Conservation (phyloP, 1,284 basidiomycete species). For the Irpex sp. region DNA sequence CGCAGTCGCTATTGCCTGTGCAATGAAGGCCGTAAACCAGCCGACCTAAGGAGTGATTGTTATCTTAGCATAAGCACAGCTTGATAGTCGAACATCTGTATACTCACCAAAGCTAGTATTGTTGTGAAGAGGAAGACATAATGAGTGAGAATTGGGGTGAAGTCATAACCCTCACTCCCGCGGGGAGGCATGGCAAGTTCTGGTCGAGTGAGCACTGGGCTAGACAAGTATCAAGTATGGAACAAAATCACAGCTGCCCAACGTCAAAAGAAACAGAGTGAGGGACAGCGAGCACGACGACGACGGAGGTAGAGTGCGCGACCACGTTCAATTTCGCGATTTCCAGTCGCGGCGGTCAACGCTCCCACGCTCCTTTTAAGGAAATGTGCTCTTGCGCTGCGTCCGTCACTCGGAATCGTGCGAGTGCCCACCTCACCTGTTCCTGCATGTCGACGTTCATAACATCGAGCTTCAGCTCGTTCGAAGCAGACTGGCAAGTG, state of each 20-base stretch:
- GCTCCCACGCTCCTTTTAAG: conserved; percentile 1
- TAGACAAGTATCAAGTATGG: neutral
- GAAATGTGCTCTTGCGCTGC: neutral
- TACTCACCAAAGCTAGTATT: conserved; percentile 71
- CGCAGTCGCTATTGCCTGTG: conserved; percentile 68
- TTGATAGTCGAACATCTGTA: neutral
- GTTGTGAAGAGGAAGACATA: conserved; percentile 88
- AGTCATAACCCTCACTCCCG: conserved; percentile 64
- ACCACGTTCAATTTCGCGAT: conserved; percentile 1
- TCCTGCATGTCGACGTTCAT: neutral
- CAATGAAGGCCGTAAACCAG: conserved; percentile 93
- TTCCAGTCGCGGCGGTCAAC: neutral
- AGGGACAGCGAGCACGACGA: conserved; percentile 6
- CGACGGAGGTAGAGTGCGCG: conserved; percentile 2
- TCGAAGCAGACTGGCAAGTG: too few relatives aligned
- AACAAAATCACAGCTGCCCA: neutral
- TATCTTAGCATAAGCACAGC: neutral
- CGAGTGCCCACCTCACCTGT: neutral
- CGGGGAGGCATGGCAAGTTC: conserved; percentile 41
- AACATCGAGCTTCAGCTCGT: neutral
- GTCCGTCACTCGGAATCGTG: neutral
- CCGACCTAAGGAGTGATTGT: conserved; percentile 50
- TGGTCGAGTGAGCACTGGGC: neutral
- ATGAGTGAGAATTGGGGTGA: conserved; percentile 84
- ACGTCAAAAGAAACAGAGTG: neutral